A percentile compares a stretch with the other conserved stretches of the same genome.
phyloP scores from a whole-genome alignment of 148 eudicot species.

The Dysphania ambrosioides region DNA sequence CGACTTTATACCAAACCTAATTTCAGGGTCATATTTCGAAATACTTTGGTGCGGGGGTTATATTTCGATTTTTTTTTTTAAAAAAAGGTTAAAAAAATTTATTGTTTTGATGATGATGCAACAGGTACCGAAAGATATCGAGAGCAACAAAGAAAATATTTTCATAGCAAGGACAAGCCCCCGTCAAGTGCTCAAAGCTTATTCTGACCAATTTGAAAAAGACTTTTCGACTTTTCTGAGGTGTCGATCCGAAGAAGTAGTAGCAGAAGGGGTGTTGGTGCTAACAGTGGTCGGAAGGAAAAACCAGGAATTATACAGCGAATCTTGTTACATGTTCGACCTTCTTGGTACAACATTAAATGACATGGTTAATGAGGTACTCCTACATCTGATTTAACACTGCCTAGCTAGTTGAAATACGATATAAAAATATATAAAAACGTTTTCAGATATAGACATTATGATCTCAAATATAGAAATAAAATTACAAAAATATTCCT shows the following conservation, averaged over 20 bases:
- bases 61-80: too few relatives aligned
- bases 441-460: too few relatives aligned
- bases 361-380: conserved; percentile 58
- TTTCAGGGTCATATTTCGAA: too few relatives aligned
- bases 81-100: too few relatives aligned
- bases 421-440: too few relatives aligned
- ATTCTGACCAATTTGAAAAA: conserved; percentile 47
- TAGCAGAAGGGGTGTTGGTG: conserved; percentile 48
- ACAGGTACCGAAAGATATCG: conserved; percentile 44
- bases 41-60: too few relatives aligned
- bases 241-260: conserved; percentile 45
- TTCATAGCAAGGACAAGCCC: conserved; percentile 47
- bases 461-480: too few relatives aligned
- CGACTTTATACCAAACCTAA: too few relatives aligned
- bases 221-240: conserved; percentile 43
- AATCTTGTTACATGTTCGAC: conserved; percentile 42
- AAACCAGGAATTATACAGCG: conserved; percentile 37
- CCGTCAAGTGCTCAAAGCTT: conserved; percentile 37
- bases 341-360: conserved; percentile 42
- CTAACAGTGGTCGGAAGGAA: conserved; percentile 44
- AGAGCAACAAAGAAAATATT: conserved; percentile 44
- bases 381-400: too few relatives aligned
- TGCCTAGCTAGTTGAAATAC: too few relatives aligned
- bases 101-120: too few relatives aligned
- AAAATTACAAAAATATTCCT: too few relatives aligned